phyloP scores from a whole-genome alignment of 345 rosid species.

The Theobroma cacao region DNA sequence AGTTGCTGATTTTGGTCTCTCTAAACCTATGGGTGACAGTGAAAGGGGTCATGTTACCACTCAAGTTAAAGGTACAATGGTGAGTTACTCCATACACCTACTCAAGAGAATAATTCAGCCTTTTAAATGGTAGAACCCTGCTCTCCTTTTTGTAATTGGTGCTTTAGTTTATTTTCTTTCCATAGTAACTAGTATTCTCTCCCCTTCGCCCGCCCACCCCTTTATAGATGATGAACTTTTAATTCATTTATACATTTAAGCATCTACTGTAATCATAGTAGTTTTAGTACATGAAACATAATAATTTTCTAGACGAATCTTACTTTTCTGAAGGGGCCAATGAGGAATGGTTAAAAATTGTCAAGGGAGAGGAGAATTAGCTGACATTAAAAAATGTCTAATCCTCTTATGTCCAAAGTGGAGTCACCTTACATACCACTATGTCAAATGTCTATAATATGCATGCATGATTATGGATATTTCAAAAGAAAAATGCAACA shows the following conservation, averaged over 20 bases:
- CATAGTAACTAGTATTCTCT: neutral
- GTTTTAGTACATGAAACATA: neutral
- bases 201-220: neutral
- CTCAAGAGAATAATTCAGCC: neutral
- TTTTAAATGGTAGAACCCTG: neutral
- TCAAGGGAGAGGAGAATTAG: neutral
- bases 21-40: constrained; percentile 56
- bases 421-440: neutral
- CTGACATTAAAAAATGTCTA: neutral
- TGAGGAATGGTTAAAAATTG: neutral
- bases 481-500: neutral
- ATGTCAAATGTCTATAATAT: neutral
- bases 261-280: neutral
- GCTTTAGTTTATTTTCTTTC: neutral
- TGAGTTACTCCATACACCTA: constrained; percentile 27
- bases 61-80: constrained; percentile 98
- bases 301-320: neutral
- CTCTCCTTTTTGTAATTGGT: neutral
- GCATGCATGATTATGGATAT: neutral
- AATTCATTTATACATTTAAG: neutral
- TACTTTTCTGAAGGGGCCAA: neutral
- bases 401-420: neutral
- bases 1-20: constrained; percentile 93
- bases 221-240: neutral
- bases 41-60: constrained; percentile 77